These are phyloP conservation scores for Podaxis carcinomalis DNA, from an alignment of 768 basidiomycete species.

Conservation along the genomic window DNA sequence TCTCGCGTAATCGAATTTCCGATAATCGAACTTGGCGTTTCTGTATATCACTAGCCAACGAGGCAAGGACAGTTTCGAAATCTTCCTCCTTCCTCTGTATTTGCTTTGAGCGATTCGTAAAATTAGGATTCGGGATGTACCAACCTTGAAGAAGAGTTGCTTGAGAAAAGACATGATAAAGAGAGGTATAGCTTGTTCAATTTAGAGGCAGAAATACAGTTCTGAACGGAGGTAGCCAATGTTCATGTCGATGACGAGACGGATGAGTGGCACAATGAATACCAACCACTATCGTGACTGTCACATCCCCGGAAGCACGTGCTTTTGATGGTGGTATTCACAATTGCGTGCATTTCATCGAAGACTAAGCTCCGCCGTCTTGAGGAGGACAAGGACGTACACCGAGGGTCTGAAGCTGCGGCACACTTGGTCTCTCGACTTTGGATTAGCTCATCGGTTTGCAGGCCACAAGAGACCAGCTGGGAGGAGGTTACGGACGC, in stretches of 20 bases:
- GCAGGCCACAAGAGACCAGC: not conserved
- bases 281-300: not conserved
- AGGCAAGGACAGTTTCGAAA: constrained; percentile 70
- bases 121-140: not conserved
- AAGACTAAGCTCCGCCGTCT: too few relatives aligned
- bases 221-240: not conserved
- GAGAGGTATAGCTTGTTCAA: not conserved
- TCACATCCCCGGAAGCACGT: not conserved
- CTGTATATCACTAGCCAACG: constrained; percentile 64
- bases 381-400: too few relatives aligned
- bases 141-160: constrained; percentile 29
- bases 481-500: constrained; percentile 1
- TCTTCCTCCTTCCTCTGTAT: constrained; percentile 58
- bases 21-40: constrained; percentile 70
- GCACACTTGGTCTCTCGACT: not conserved
- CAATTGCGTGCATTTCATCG: not conserved
- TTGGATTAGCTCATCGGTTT: not conserved
- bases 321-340: not conserved
- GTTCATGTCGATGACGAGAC: constrained; percentile 9
- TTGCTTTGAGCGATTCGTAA: not conserved
- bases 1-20: constrained; percentile 83
- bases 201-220: not conserved
- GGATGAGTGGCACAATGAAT: not conserved
- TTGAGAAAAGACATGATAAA: constrained; percentile 21
- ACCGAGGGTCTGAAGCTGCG: not conserved